Conservation (phyloP, 1,284 basidiomycete species). For the Phaffia rhodozyma region DNA sequence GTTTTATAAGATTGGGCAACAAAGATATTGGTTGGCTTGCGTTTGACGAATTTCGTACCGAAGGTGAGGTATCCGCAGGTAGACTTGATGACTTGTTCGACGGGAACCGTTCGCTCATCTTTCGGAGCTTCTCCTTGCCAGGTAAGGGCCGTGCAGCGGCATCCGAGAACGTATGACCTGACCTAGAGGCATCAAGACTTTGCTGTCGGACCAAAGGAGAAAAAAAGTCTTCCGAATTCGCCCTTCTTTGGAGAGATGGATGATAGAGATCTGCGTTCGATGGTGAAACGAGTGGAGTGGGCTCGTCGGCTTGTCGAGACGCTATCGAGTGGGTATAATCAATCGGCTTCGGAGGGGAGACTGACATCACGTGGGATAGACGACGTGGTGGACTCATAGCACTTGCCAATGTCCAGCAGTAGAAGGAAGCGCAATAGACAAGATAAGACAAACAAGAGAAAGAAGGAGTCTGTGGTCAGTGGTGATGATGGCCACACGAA, state of each 20-base stretch:
- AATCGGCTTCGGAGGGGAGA: background rate
- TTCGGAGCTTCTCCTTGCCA: background rate
- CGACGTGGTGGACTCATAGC: constrained; percentile 3
- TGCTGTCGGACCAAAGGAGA: background rate
- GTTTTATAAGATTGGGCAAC: constrained; percentile 4
- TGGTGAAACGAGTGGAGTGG: background rate
- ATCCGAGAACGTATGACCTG: background rate
- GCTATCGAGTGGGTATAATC: background rate
- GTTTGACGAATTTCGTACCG: background rate
- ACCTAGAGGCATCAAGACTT: background rate
- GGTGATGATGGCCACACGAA: background rate
- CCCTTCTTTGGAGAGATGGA: background rate
- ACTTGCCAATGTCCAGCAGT: background rate
- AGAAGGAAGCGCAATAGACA: background rate
- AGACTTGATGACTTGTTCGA: background rate
- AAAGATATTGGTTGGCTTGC: background rate
- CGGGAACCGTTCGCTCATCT: background rate
- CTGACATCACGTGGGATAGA: constrained; percentile 9
- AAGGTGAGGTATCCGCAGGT: background rate
- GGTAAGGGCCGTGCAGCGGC: background rate
- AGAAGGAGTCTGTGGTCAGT: background rate
- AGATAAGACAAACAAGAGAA: background rate
- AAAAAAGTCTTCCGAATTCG: constrained; percentile 6
- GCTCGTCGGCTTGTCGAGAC: background rate
- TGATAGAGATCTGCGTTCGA: constrained; percentile 5